Conservation (phyloP, 2,329 filamentous ascomycete genomes). For the Clonostachys rosea region DNA sequence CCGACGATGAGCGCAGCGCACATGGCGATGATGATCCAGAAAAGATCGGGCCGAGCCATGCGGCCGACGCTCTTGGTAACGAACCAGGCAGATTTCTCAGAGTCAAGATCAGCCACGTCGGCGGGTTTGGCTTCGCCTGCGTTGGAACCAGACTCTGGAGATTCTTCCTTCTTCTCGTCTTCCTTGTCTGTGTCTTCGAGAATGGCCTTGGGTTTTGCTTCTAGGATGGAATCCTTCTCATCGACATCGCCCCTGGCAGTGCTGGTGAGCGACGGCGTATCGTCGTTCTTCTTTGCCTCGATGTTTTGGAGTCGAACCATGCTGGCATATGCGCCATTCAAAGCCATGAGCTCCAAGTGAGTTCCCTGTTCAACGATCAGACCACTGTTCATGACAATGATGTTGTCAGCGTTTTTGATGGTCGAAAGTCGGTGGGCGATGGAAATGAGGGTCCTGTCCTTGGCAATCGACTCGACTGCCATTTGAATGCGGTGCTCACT, state of each 20-base stretch:
- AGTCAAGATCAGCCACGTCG: conserved; percentile 25
- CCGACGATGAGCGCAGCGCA: conserved; percentile 49
- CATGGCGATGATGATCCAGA: conserved; percentile 32
- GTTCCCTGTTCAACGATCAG: conserved; percentile 59
- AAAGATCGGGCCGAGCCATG: conserved; percentile 30
- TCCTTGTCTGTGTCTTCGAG: conserved; percentile 28
- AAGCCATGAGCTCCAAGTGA: conserved; percentile 52
- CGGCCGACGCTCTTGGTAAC: conserved; percentile 28
- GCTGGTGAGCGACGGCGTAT: conserved; percentile 19
- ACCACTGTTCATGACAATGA: conserved; percentile 60
- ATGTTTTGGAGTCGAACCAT: conserved; percentile 41
- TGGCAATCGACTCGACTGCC: conserved; percentile 36
- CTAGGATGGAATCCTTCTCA: conserved; percentile 32
- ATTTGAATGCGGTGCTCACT: conserved; percentile 51
- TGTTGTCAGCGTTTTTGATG: conserved; percentile 60
- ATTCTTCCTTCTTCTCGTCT: conserved; percentile 25
- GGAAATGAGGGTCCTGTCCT: conserved; percentile 58
- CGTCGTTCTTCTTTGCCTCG: conserved; percentile 19
- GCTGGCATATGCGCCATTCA: conserved; percentile 43
- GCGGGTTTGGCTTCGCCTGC: neutral
- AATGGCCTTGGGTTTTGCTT: conserved; percentile 10
- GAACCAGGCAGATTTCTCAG: conserved; percentile 29
- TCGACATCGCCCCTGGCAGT: conserved; percentile 31
- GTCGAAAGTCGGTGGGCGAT: conserved; percentile 61
- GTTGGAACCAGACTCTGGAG: conserved; percentile 11